These are phyloP conservation scores for Penicillium riverlandense DNA, from an alignment of 495 filamentous ascomycete genomes.

Conservation along the genomic window DNA sequence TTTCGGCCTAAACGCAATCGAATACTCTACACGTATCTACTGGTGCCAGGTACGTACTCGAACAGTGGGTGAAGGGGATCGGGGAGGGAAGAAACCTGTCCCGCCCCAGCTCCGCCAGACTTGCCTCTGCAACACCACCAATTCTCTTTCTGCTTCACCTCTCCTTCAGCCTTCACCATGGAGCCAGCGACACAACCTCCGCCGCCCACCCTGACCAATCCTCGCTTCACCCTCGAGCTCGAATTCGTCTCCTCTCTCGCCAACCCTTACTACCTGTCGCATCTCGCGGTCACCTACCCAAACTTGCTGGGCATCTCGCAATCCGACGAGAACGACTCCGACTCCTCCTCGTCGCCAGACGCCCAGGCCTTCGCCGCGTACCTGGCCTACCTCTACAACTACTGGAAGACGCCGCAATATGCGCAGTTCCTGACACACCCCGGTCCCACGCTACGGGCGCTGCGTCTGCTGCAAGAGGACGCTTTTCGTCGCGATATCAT, in stretches of 20 bases:
- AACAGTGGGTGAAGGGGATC: no score
- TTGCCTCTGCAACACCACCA: neutral
- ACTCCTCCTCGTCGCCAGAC: slow-evolving; percentile 45
- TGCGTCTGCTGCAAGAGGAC: slow-evolving; percentile 79
- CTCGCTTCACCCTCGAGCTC: slow-evolving; percentile 34
- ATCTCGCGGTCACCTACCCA: slow-evolving; percentile 60
- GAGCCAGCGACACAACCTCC: slow-evolving; percentile 17
- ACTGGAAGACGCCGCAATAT: slow-evolving; percentile 79
- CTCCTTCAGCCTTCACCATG: slow-evolving; percentile 10
- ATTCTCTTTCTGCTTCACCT: neutral
- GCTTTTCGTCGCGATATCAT: slow-evolving; percentile 76
- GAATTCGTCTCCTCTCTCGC: slow-evolving; percentile 84
- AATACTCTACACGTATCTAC: no score
- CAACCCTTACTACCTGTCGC: slow-evolving; percentile 77
- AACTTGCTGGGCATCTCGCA: slow-evolving; percentile 37
- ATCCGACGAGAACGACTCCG: slow-evolving; percentile 27
- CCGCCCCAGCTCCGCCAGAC: no score
- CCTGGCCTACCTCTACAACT: slow-evolving; percentile 71
- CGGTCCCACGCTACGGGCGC: slow-evolving; percentile 71
- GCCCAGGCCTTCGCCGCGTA: slow-evolving; percentile 68
- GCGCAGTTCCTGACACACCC: slow-evolving; percentile 75
- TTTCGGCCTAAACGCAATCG: no score
- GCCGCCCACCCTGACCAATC: slow-evolving; percentile 34
- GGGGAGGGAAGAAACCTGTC: no score
- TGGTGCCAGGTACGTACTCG: no score